These are phyloP conservation scores for Solanum commersonii DNA, from an alignment of 257 asterid genomes.

Conservation along the genomic window DNA sequence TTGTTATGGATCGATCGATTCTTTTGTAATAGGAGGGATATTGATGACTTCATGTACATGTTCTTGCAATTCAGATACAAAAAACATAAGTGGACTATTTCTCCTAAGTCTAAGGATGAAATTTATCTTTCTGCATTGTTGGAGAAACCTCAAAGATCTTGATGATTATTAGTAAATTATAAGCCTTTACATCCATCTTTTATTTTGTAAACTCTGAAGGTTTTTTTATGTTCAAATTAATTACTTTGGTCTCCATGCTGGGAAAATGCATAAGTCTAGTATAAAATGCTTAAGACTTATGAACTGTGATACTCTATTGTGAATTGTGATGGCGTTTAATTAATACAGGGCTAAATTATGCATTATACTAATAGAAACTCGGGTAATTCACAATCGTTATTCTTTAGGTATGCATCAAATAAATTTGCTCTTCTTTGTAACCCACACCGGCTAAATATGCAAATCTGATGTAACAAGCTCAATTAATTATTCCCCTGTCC, in stretches of 20 bases:
- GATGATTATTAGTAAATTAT: slow-evolving; percentile 9
- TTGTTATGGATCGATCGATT: slow-evolving; percentile 74
- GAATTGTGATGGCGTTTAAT: not conserved
- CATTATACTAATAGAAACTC: too few species aligned
- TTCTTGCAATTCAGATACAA: slow-evolving; percentile 81
- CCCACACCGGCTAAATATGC: not conserved
- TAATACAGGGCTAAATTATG: not conserved
- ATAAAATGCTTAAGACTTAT: not conserved
- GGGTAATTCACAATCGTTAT: too few species aligned
- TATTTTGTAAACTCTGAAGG: not conserved
- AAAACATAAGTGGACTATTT: slow-evolving; percentile 69
- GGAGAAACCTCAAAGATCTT: slow-evolving; percentile 77
- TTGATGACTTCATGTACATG: slow-evolving; percentile 81
- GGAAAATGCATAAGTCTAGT: not conserved
- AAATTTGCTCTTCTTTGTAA: not conserved
- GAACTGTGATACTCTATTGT: not conserved
- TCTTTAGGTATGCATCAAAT: not conserved
- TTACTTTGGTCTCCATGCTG: not conserved
- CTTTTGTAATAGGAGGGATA: slow-evolving; percentile 64
- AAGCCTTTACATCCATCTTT: not conserved
- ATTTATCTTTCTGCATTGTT: slow-evolving; percentile 72
- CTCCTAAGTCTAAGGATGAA: slow-evolving; percentile 69
- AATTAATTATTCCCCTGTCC: not conserved
- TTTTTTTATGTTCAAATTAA: not conserved
- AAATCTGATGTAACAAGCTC: not conserved